Percentiles rank a stretch among this genome's conserved stretches.
phyloP scores from a whole-genome alignment of 306 rosid species.

The peach (Prunus persica) region DNA sequence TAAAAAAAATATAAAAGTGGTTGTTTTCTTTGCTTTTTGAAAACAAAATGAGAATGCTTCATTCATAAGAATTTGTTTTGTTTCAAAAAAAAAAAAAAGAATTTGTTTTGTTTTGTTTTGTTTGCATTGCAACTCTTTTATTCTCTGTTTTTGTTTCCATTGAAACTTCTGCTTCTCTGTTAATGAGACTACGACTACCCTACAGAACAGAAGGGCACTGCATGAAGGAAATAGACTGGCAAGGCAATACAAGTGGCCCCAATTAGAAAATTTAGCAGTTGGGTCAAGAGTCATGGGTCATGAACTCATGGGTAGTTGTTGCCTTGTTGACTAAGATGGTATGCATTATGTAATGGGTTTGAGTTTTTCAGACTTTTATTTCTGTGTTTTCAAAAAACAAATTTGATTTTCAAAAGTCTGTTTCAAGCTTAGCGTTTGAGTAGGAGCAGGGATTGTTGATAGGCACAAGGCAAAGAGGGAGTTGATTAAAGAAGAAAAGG shows the following conservation, averaged over 20 bases:
- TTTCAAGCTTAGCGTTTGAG: constrained; percentile 10
- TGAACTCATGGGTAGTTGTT: not conserved
- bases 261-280: not conserved
- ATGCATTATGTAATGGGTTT: not conserved
- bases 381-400: not conserved
- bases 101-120: not conserved
- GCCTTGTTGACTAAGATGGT: constrained; percentile 7
- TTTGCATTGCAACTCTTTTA: constrained; percentile 8
- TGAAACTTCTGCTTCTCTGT: constrained; percentile 1
- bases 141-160: constrained; percentile 36
- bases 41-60: not conserved
- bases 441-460: not conserved
- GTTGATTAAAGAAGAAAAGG: not conserved
- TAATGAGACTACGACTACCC: not conserved
- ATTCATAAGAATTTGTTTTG: not conserved
- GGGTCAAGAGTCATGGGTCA: constrained; percentile 2
- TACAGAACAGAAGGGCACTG: not conserved
- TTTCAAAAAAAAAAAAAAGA: too few species aligned
- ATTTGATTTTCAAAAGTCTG: not conserved
- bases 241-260: not conserved
- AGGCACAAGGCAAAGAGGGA: not conserved
- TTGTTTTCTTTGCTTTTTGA: not conserved
- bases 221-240: not conserved
- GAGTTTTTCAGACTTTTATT: not conserved
- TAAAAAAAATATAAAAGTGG: not conserved